These are phyloP conservation scores for Calycina marina DNA, from an alignment of 2,329 filamentous ascomycete genomes.

Conservation along the genomic window DNA sequence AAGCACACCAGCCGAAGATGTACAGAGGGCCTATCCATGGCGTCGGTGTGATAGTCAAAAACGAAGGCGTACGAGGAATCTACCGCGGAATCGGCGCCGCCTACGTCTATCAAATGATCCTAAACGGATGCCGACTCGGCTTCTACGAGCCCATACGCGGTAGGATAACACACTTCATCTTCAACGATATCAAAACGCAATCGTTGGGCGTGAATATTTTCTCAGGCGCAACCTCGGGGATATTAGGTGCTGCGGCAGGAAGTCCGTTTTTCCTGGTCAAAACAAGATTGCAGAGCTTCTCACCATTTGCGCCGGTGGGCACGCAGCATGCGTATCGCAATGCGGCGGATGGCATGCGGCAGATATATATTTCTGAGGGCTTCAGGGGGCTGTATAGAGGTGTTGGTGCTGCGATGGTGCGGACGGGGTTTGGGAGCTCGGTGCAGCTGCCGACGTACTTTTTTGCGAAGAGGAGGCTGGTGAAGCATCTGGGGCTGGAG, in stretches of 20 bases:
- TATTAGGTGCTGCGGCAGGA: constrained; percentile 83
- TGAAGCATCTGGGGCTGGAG: constrained; percentile 72
- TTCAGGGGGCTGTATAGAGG: constrained; percentile 75
- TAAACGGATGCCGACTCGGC: constrained; percentile 91
- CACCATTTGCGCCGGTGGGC: constrained; percentile 80
- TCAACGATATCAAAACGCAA: constrained; percentile 61
- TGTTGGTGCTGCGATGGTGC: constrained; percentile 84
- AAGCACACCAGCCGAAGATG: constrained; percentile 69
- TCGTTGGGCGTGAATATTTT: constrained; percentile 87
- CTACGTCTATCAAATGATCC: constrained; percentile 89
- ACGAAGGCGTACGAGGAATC: constrained; percentile 75
- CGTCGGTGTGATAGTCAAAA: constrained; percentile 74
- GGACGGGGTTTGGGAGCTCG: constrained; percentile 88
- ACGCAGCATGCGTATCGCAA: constrained; percentile 92
- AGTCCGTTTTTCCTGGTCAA: constrained; percentile 98
- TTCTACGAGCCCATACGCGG: constrained; percentile 94
- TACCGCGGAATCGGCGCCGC: constrained; percentile 83
- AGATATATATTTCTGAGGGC: constrained; percentile 70
- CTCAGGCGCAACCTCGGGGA: constrained; percentile 74
- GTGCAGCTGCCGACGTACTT: constrained; percentile 97
- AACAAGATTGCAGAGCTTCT: constrained; percentile 87
- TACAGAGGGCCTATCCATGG: constrained; percentile 89
- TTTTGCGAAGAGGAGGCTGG: constrained; percentile 79
- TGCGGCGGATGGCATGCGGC: constrained; percentile 65
- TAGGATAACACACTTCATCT: constrained; percentile 51